A percentile compares a stretch with the other conserved stretches of the same genome.
Conservation (phyloP, 805 yeast species). For the Wickerhamiella sorbophila region DNA sequence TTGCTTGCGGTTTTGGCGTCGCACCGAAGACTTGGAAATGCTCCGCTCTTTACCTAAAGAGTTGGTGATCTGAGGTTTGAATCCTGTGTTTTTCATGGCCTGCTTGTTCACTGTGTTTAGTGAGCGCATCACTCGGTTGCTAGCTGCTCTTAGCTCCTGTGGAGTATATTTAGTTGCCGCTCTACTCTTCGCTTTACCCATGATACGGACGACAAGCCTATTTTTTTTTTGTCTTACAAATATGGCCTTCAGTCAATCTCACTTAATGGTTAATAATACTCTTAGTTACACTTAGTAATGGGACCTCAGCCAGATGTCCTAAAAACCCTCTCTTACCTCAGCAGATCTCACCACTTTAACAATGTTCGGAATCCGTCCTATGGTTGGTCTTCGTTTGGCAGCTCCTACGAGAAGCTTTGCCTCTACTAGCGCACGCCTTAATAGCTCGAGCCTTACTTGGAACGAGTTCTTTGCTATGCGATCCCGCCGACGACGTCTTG, state of each 20-base stretch:
- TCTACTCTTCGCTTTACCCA: slow-evolving; percentile 1
- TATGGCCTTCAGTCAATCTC: no score
- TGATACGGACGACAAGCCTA: background rate
- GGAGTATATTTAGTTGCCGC: slow-evolving; percentile 9
- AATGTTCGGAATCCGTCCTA: background rate
- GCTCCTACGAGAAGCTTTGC: background rate
- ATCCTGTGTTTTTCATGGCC: slow-evolving; percentile 2
- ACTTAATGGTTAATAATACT: no score
- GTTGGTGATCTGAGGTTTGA: slow-evolving; percentile 13
- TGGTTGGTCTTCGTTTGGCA: background rate
- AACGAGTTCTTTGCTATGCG: slow-evolving; percentile 62
- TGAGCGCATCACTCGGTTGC: slow-evolving; percentile 18
- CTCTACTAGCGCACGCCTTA: background rate
- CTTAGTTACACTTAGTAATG: no score
- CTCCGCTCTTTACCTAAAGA: slow-evolving; percentile 9
- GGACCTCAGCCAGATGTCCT: no score
- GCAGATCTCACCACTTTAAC: background rate
- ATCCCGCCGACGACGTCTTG: slow-evolving; percentile 57
- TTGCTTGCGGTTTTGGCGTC: slow-evolving; percentile 15
- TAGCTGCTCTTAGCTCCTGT: slow-evolving; percentile 18
- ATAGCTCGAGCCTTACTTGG: slow-evolving; percentile 36
- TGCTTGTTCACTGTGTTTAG: slow-evolving; percentile 12
- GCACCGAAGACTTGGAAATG: slow-evolving; percentile 15
- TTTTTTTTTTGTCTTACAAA: background rate
- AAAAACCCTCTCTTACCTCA: no score